phyloP scores from a whole-genome alignment of 2,329 filamentous ascomycete genomes.

The Penicillium sp. region DNA sequence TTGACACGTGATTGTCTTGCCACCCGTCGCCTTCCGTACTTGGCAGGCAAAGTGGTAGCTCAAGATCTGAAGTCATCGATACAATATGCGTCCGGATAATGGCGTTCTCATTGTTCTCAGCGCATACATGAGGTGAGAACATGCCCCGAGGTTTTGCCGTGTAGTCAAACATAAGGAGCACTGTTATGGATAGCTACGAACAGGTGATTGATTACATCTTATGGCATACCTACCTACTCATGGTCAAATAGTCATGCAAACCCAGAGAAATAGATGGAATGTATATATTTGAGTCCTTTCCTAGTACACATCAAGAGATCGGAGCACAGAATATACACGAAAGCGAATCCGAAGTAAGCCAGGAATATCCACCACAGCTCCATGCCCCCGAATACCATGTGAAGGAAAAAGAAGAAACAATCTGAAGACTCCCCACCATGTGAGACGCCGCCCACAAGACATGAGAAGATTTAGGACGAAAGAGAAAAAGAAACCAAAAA shows the following conservation, averaged over 20 bases:
- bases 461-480: slow-evolving; percentile 11
- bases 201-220: neutral
- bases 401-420: slow-evolving; percentile 7
- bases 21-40: slow-evolving; percentile 1
- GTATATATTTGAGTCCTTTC: slow-evolving; percentile 15
- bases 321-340: slow-evolving; percentile 14
- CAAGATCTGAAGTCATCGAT: neutral
- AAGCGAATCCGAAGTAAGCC: slow-evolving; percentile 7
- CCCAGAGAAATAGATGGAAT: neutral
- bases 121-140: neutral
- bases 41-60: neutral
- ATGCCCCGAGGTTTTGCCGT: no score
- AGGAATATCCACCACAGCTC: slow-evolving; percentile 28
- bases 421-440: slow-evolving; percentile 23
- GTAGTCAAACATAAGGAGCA: no score
- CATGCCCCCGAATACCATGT: slow-evolving; percentile 30
- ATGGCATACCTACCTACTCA: no score
- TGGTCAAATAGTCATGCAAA: no score
- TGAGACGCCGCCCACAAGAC: slow-evolving; percentile 29
- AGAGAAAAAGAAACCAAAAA: slow-evolving; percentile 3
- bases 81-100: no score
- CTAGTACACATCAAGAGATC: slow-evolving; percentile 10
- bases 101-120: neutral
- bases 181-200: no score
- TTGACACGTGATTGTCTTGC: slow-evolving; percentile 12